Percentiles rank a stretch among this genome's conserved stretches.
phyloP scores from a whole-genome alignment of 2,329 filamentous ascomycete genomes.

The Huntiella bhutanensis region DNA sequence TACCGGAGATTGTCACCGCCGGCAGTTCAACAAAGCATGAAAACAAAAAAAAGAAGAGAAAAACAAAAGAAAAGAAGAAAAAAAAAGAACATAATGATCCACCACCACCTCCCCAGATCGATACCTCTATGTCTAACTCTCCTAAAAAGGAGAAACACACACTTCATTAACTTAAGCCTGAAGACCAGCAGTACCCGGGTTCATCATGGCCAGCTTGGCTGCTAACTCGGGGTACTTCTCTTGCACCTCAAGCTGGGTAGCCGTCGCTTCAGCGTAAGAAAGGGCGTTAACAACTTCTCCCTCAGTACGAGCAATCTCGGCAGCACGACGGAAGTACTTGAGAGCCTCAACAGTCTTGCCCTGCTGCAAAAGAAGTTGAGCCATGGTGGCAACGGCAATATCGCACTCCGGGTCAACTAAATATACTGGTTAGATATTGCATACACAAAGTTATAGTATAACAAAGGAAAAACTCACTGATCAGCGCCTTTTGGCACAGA shows the following conservation, averaged over 20 bases:
- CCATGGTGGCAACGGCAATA: conserved; percentile 97
- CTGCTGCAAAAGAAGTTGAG: conserved; percentile 89
- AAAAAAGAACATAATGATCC: not conserved
- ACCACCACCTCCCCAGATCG: not conserved
- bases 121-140: not conserved
- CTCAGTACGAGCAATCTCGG: conserved; percentile 83
- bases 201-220: conserved; percentile 33
- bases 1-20: not conserved
- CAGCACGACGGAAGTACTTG: conserved; percentile 91
- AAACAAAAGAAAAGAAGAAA: not conserved
- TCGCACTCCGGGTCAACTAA: conserved; percentile 94
- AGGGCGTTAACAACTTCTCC: conserved; percentile 91
- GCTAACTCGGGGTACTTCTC: conserved; percentile 71
- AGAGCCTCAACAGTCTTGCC: conserved; percentile 91
- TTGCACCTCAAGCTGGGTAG: conserved; percentile 84
- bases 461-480: conserved; percentile 44
- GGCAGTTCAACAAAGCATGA: not conserved
- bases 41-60: not conserved
- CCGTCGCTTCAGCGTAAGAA: conserved; percentile 89
- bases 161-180: not conserved
- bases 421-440: conserved; percentile 1
- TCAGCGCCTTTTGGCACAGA: conserved; percentile 89
- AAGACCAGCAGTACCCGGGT: conserved; percentile 8
- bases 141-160: not conserved
- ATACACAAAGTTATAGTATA: not conserved